Evolutionary conservation across 352 stramenopile species (phyloP).

Genomic region (Blastocystis sp.): DNA sequence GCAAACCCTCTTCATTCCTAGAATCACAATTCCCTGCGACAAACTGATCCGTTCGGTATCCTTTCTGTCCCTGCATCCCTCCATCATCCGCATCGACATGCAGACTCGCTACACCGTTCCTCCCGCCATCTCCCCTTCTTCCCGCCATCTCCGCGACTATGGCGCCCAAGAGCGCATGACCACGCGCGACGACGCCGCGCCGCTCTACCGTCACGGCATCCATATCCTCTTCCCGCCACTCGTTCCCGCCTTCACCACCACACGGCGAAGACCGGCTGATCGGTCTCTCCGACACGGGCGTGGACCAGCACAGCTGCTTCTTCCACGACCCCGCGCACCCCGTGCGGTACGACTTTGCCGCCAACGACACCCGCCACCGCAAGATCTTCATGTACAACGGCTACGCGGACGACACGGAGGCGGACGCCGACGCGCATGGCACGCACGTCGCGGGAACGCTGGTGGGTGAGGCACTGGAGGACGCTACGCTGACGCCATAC

Average conservation of each 20-base stretch:
- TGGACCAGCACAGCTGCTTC: constrained; percentile 73
- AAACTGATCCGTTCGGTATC: background rate
- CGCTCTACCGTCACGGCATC: constrained; percentile 21
- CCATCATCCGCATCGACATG: background rate
- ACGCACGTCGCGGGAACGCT: constrained; percentile 83
- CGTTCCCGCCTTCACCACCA: background rate
- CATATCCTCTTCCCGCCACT: background rate
- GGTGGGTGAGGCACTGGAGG: constrained; percentile 76
- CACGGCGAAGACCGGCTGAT: constrained; percentile 71
- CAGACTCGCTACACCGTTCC: background rate
- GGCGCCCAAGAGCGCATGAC: constrained; percentile 36
- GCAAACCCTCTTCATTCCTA: background rate
- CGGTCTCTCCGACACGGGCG: constrained; percentile 72
- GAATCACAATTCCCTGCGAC: background rate
- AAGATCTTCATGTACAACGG: constrained; percentile 45
- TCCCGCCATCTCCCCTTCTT: background rate
- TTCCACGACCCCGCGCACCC: constrained; percentile 70
- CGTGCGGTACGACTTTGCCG: background rate
- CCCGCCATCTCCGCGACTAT: background rate
- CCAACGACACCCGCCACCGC: constrained; percentile 32
- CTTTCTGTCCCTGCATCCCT: background rate
- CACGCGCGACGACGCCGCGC: constrained; percentile 8
- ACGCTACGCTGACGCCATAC: background rate
- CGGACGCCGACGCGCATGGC: constrained; percentile 77
- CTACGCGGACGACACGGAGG: constrained; percentile 33